Evolutionary conservation across 2,329 filamentous ascomycete species (phyloP).

Genomic region (Magnaporthiopsis incrustans): DNA sequence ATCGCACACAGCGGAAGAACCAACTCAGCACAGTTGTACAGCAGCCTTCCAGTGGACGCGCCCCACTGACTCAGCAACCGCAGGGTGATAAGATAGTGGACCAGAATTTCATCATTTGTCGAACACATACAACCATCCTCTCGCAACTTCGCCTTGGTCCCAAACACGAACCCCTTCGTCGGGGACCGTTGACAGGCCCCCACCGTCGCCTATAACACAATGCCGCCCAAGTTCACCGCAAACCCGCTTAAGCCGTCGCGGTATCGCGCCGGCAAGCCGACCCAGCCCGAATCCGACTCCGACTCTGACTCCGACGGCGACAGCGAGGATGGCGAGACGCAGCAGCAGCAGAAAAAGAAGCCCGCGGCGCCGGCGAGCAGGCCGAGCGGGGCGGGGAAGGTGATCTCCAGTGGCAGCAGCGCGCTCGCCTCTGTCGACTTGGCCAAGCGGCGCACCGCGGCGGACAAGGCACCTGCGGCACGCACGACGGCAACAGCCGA

Average conservation of each 20-base stretch:
- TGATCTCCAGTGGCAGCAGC: constrained; percentile 36
- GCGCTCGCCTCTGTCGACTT: constrained; percentile 10
- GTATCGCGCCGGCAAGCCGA: constrained; percentile 76
- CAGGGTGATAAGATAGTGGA: neutral
- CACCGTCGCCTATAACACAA: constrained; percentile 16
- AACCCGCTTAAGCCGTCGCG: constrained; percentile 76
- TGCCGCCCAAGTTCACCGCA: constrained; percentile 84
- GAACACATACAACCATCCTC: no score
- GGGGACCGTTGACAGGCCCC: neutral
- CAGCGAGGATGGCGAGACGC: constrained; percentile 25
- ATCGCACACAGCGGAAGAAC: neutral
- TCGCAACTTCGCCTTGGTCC: neutral
- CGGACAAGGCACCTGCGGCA: neutral
- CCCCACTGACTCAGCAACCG: neutral
- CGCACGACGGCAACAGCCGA: constrained; percentile 15
- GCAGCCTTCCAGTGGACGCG: no score
- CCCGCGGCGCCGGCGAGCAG: constrained; percentile 31
- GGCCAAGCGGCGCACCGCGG: neutral
- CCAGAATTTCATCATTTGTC: neutral
- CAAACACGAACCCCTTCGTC: neutral
- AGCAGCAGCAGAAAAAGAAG: constrained; percentile 16
- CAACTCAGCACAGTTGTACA: neutral
- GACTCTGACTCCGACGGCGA: constrained; percentile 32
- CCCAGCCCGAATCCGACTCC: constrained; percentile 40
- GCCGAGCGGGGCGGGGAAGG: constrained; percentile 46